Evolutionary conservation across 208 protist species (phyloP).

Genomic region (Crithidia expoeki): DNA sequence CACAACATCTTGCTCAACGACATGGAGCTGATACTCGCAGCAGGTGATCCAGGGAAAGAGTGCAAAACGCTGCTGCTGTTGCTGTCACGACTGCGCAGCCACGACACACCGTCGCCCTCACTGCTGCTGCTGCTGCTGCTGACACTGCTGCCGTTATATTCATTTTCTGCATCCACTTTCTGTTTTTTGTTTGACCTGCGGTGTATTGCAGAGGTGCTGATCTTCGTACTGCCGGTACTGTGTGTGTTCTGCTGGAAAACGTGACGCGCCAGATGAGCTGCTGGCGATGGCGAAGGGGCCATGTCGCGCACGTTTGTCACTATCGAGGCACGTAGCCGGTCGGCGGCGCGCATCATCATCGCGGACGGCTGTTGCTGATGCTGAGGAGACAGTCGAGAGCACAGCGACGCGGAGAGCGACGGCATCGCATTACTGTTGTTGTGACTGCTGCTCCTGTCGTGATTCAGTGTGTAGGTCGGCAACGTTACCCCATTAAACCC

Average conservation of each 20-base stretch:
- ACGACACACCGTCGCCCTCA: neutral
- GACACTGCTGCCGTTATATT: neutral
- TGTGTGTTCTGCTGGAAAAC: neutral
- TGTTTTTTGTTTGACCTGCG: neutral
- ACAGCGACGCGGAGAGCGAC: slow-evolving; percentile 6
- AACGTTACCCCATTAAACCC: neutral
- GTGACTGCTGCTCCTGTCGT: neutral
- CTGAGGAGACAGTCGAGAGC: slow-evolving; percentile 16
- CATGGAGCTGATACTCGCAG: slow-evolving; percentile 25
- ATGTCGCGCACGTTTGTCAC: neutral
- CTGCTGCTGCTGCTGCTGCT: slow-evolving; percentile 1
- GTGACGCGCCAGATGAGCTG: neutral
- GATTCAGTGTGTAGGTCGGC: neutral
- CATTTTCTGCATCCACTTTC: neutral
- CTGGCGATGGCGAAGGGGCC: neutral
- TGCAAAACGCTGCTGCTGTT: neutral
- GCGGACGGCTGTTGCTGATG: slow-evolving; percentile 16
- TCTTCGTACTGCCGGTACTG: slow-evolving; percentile 8
- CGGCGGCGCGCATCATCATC: slow-evolving; percentile 28
- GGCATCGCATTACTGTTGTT: neutral
- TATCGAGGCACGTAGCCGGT: slow-evolving; percentile 16
- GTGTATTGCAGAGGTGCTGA: neutral
- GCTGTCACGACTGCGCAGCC: neutral
- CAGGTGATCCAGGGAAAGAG: slow-evolving; percentile 19
- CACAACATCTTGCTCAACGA: slow-evolving; percentile 21